Evolutionary conservation across 176 grass and related monocot species (phyloP).

Genomic region (Tuctoria greenei): DNA sequence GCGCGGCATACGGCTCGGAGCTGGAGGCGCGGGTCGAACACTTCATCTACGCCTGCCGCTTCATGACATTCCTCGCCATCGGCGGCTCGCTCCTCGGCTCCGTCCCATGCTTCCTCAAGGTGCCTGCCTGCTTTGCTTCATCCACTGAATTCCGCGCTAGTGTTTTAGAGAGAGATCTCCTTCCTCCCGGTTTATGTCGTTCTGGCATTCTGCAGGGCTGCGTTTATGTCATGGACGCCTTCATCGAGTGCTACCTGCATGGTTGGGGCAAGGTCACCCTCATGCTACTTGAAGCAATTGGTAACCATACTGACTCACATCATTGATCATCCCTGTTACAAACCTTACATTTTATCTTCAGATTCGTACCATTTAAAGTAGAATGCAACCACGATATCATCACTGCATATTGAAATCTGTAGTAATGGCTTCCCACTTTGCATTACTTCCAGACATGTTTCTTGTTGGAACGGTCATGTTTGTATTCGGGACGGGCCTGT

Average conservation of each 20-base stretch:
- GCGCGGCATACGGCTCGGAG: neutral
- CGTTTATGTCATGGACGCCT: slow-evolving; percentile 64
- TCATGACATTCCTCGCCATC: slow-evolving; percentile 75
- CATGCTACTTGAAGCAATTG: slow-evolving; percentile 83
- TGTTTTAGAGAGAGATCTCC: too few relatives aligned
- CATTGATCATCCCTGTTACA: neutral
- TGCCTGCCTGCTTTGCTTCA: slow-evolving; percentile 18
- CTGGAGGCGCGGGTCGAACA: slow-evolving; percentile 50
- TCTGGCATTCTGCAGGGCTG: slow-evolving; percentile 52
- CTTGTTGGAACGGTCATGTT: slow-evolving; percentile 92
- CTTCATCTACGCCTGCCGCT: slow-evolving; percentile 67
- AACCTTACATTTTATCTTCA: slow-evolving; percentile 4
- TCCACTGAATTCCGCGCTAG: neutral
- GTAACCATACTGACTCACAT: slow-evolving; percentile 39
- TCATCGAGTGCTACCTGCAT: slow-evolving; percentile 49
- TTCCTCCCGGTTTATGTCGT: neutral
- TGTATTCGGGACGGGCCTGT: slow-evolving; percentile 83
- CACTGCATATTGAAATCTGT: neutral
- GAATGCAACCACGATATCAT: neutral
- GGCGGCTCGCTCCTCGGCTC: slow-evolving; percentile 71
- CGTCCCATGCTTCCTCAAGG: slow-evolving; percentile 77
- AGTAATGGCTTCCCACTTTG: slow-evolving; percentile 12
- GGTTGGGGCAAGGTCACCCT: slow-evolving; percentile 56
- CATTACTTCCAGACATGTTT: slow-evolving; percentile 60
- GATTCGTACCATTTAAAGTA: neutral